These are phyloP conservation scores for Balansia obtecta DNA, from an alignment of 2,329 filamentous ascomycete species.

Conservation along the genomic window DNA sequence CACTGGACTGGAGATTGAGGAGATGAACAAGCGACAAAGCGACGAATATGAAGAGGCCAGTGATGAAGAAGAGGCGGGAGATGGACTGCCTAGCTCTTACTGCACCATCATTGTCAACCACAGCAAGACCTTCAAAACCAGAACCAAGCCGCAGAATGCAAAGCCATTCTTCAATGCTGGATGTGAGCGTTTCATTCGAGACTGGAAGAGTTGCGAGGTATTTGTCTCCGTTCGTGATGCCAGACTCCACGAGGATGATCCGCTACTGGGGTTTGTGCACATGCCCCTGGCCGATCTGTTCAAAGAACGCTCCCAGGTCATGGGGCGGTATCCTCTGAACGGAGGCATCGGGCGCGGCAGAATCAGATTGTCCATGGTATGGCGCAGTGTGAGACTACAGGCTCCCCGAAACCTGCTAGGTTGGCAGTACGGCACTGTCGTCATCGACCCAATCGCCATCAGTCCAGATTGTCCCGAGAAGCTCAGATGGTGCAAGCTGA, in stretches of 20 bases:
- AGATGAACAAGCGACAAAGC: constrained; percentile 43
- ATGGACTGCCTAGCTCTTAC: constrained; percentile 56
- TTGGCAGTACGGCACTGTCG: constrained; percentile 61
- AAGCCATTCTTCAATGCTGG: constrained; percentile 72
- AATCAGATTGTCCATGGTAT: constrained; percentile 58
- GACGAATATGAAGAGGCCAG: constrained; percentile 31
- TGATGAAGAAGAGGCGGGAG: constrained; percentile 47
- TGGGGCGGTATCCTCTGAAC: constrained; percentile 52
- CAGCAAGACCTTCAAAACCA: constrained; percentile 53
- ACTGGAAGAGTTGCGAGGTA: constrained; percentile 55
- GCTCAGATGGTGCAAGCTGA: constrained; percentile 38
- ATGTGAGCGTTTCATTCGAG: constrained; percentile 57
- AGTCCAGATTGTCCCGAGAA: constrained; percentile 32
- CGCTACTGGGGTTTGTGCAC: constrained; percentile 58
- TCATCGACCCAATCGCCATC: constrained; percentile 41
- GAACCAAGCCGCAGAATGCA: constrained; percentile 66
- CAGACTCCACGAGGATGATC: constrained; percentile 56
- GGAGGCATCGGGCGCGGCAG: constrained; percentile 64
- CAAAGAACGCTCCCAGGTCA: constrained; percentile 49
- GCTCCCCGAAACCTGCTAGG: constrained; percentile 46
- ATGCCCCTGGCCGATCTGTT: constrained; percentile 52
- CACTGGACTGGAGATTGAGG: constrained; percentile 51
- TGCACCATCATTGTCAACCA: constrained; percentile 66
- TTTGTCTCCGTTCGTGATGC: constrained; percentile 56
- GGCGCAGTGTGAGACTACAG: constrained; percentile 54